Base-by-base conservation (phyloP, 148 eudicot species). In the Nepenthes gracilis region DNA sequence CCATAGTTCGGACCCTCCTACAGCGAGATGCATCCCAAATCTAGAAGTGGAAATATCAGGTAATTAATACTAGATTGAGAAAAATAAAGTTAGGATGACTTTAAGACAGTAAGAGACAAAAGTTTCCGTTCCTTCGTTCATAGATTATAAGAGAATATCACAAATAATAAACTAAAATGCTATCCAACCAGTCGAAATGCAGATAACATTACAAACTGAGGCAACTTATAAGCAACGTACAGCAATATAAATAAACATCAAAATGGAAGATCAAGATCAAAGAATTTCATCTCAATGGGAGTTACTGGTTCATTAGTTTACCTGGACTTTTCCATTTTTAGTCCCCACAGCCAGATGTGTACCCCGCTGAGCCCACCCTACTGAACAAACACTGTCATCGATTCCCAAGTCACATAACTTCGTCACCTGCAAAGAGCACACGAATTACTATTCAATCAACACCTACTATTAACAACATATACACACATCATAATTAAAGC, bases 21-120 rank as follows among this genome's bases (percentile, higher is more conserved):
- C 92, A 79, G 51, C 83, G 82, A 55, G 97, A 79, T 45, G 85
- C 91, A 76, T 90, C 97, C 97, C 97, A 90, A 50, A 90, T 82
- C 95, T 90, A 70, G 13, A 65, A 34, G 15, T 37, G 47, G 23
- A 50, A 35, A 55, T 14, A 35, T 15, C 9, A 63, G 34, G 33
- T 59, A 47, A 66, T 38, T 55, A 60, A 33, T 47, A 54, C 12
- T 33, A 60, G 9, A 37, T 1, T 33, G 2, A 12, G 10, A 38
- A 8, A 59, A 49, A 43, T 43, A 5, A n/a, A 56, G 1, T 4
- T 40, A 40, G 45, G 8, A 40, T 40, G 45, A 40, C 45, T 40
- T 3, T 8, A 40, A 40, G 45, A n/a, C 6, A 35, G 45, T 40
- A 40, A 40, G 45, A 40, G 47, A 34, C 33, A 48, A 52, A 52